phyloP scores from a whole-genome alignment of 164 flowering plant genomes.

The Aristolochia californica region DNA sequence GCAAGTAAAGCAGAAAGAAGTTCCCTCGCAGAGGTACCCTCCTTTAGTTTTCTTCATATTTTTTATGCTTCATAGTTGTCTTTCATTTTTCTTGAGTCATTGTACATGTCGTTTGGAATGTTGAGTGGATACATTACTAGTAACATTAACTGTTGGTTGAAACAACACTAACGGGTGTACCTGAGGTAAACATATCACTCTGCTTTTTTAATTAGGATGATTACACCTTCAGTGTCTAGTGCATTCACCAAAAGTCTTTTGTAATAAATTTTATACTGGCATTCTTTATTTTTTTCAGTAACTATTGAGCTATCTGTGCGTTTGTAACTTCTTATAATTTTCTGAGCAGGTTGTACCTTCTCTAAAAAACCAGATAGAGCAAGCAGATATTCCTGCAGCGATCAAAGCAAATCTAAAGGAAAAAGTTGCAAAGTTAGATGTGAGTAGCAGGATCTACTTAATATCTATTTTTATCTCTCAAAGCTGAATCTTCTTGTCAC shows the following conservation, averaged over 20 bases:
- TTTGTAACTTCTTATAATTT: too few species aligned
- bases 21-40: slow-evolving; percentile 63
- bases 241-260: too few species aligned
- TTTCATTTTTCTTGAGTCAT: background rate
- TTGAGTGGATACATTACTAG: background rate
- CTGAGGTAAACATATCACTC: too few species aligned
- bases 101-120: background rate
- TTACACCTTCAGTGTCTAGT: too few species aligned
- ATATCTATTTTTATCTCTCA: background rate
- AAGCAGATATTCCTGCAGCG: slow-evolving; percentile 76
- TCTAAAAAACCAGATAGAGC: slow-evolving; percentile 61
- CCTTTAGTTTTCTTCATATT: background rate
- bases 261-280: too few species aligned
- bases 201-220: background rate
- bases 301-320: too few species aligned
- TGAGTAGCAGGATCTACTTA: slow-evolving; percentile 10
- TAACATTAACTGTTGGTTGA: background rate
- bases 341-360: slow-evolving; percentile 62
- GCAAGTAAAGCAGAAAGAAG: slow-evolving; percentile 47
- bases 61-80: too few species aligned
- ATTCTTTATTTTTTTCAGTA: too few species aligned
- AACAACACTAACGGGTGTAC: too few species aligned
- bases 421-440: slow-evolving; percentile 64
- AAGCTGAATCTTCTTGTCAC: background rate
- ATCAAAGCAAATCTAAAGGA: slow-evolving; percentile 66